These are phyloP conservation scores for Blastobotrys robertii DNA, from an alignment of 805 yeast genomes.

Conservation along the genomic window DNA sequence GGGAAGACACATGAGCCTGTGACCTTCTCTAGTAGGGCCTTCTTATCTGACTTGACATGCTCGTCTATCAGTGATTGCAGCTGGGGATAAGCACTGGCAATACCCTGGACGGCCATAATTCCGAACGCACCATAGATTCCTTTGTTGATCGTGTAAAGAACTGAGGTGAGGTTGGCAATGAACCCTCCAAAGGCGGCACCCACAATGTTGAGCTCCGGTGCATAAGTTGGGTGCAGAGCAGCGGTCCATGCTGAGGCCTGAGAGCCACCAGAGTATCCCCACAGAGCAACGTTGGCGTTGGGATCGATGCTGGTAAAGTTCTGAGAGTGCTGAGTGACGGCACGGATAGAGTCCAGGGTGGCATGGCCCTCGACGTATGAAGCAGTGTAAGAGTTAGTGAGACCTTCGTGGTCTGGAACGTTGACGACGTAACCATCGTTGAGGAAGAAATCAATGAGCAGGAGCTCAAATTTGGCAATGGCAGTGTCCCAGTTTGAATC, in stretches of 20 bases:
- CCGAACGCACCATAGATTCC: constrained; percentile 16
- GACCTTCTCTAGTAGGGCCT: constrained; percentile 1
- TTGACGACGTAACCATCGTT: constrained; percentile 12
- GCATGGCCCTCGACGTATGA: constrained; percentile 20
- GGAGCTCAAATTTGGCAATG: constrained; percentile 5
- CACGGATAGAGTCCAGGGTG: constrained; percentile 20
- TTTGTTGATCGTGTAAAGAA: constrained; percentile 11
- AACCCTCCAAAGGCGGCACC: constrained; percentile 20
- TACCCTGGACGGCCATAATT: constrained; percentile 16
- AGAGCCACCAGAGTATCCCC: constrained; percentile 66
- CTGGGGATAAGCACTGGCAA: constrained; percentile 16
- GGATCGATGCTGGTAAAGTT: constrained; percentile 26
- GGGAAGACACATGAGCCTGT: constrained; percentile 12
- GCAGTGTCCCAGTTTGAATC: constrained; percentile 5
- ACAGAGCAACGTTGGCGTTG: constrained; percentile 51
- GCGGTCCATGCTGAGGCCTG: constrained; percentile 50
- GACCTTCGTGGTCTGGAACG: constrained; percentile 24
- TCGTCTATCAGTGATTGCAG: constrained; percentile 5
- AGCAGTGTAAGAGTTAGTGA: constrained; percentile 19
- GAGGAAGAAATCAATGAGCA: constrained; percentile 11
- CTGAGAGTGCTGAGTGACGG: constrained; percentile 12
- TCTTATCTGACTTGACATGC: constrained; percentile 5
- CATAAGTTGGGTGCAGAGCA: constrained; percentile 15
- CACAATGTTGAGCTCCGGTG: constrained; percentile 19
- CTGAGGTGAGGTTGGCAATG: constrained; percentile 15